phyloP scores from a whole-genome alignment of 306 rosid genomes.

The Dalbergia cultrata region DNA sequence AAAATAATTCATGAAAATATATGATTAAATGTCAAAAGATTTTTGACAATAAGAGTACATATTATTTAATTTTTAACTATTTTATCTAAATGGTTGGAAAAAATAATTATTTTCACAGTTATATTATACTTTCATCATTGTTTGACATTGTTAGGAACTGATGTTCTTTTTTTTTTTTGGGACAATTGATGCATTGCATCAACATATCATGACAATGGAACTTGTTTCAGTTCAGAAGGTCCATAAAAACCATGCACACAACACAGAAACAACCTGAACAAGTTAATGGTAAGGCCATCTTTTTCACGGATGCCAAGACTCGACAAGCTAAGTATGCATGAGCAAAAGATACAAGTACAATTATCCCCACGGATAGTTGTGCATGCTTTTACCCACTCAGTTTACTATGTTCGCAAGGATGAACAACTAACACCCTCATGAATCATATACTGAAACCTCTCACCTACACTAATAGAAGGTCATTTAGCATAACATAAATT shows the following conservation, averaged over 20 bases:
- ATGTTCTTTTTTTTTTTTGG: not conserved
- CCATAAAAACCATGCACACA: conserved; percentile 30
- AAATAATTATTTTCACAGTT: no score
- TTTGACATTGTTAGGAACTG: no score
- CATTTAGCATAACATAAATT: conserved; percentile 48
- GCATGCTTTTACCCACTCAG: conserved; percentile 61
- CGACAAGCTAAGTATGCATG: conserved; percentile 48
- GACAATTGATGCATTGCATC: not conserved
- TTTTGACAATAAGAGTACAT: no score
- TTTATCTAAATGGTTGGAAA: no score
- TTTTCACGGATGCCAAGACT: conserved; percentile 47
- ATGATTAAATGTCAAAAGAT: no score
- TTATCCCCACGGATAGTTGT: conserved; percentile 75
- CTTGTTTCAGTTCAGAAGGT: conserved; percentile 8
- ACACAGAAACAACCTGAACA: conserved; percentile 29
- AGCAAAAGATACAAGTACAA: conserved; percentile 53
- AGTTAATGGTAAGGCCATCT: conserved; percentile 25
- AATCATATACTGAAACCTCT: conserved; percentile 65
- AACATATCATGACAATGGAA: not conserved
- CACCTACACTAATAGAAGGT: conserved; percentile 60
- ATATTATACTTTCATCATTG: no score
- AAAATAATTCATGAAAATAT: no score
- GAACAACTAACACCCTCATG: conserved; percentile 51
- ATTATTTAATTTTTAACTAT: no score
- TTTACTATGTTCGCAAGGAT: conserved; percentile 49